Evolutionary conservation across 768 basidiomycete species (phyloP), one percentile per base, ranked within the genome.

Genomic region (Pholiota microspora): DNA sequence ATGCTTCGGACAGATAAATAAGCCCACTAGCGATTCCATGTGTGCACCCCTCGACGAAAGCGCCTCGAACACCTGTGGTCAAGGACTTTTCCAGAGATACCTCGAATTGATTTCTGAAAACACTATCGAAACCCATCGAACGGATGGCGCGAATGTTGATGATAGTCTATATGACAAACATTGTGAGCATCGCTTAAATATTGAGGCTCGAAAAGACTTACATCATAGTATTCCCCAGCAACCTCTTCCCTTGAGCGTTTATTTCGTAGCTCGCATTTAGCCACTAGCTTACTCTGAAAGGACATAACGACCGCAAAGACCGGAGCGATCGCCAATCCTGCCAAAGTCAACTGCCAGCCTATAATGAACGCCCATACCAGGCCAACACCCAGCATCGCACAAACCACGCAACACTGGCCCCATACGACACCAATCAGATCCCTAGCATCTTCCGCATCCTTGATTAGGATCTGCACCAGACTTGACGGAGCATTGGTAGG

Each of bases 281-380:
- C 82, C 0, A 90, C 81, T 46, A 94, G 67, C n/a, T 76, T 71
- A 1, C 87, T 83, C 71, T 95, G 93, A 12, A 87, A 60, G 3
- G 84, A 78, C 82, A 94, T 91, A 8, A 81, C 77, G 9, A 81
- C 69, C 2, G 82, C 86, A 64, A 97, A 96, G 8, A 95, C 79
- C 0, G 94, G 95, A 0, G 83, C 92, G 42, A 98, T 81, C 1
- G 88, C 93, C 21, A 97, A 70, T 0, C 94, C 95, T 1, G 90
- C 91, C n/a, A 98, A 79, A 0, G 94, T 96, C 61, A 98, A 75
- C 71, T 97, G 86, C 96, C 96, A 99, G 0, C 93, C 92, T 28
- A 79, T 73, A 1, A 82, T 78, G 68, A 97, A 77, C 0, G 95
- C 95, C 96, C 96, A 99, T n/a, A 89, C 66, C 16, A 98, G 69